Evolutionary conservation across 768 basidiomycete genomes (phyloP).

Genomic region (Harrya chromipes): DNA sequence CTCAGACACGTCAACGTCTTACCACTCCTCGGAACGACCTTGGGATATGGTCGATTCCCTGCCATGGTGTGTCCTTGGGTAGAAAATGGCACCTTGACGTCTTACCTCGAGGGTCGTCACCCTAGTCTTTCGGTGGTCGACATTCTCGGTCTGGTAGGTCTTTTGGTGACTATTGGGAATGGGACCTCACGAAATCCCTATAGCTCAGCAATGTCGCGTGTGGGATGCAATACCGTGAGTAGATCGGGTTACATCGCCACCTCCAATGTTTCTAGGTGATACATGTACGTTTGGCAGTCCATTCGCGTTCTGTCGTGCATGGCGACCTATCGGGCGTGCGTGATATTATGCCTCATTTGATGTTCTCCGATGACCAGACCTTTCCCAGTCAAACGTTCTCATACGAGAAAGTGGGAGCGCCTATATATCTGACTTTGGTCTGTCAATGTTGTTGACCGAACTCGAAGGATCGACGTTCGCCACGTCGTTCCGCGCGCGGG

Average conservation of each 20-base stretch:
- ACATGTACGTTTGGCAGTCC: constrained; percentile 5
- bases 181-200: too few relatives aligned
- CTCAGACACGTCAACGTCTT: constrained; percentile 24
- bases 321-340: constrained; percentile 7
- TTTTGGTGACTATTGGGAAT: background rate
- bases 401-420: background rate
- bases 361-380: too few relatives aligned
- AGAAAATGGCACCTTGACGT: constrained; percentile 22
- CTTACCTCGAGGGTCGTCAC: constrained; percentile 10
- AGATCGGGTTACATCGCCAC: background rate
- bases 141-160: constrained; percentile 16
- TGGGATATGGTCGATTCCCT: constrained; percentile 23
- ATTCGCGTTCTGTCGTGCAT: constrained; percentile 1
- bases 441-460: constrained; percentile 2
- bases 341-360: too few relatives aligned
- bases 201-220: constrained; percentile 1
- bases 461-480: background rate
- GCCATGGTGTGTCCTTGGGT: constrained; percentile 27
- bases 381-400: constrained; percentile 6
- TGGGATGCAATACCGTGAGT: constrained; percentile 7
- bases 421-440: constrained; percentile 1
- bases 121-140: constrained; percentile 1
- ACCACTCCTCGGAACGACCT: constrained; percentile 17
- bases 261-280: too few relatives aligned
- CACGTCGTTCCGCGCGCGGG: background rate